Base-by-base conservation (phyloP, 257 asterid species). In the Prunella vulgaris region DNA sequence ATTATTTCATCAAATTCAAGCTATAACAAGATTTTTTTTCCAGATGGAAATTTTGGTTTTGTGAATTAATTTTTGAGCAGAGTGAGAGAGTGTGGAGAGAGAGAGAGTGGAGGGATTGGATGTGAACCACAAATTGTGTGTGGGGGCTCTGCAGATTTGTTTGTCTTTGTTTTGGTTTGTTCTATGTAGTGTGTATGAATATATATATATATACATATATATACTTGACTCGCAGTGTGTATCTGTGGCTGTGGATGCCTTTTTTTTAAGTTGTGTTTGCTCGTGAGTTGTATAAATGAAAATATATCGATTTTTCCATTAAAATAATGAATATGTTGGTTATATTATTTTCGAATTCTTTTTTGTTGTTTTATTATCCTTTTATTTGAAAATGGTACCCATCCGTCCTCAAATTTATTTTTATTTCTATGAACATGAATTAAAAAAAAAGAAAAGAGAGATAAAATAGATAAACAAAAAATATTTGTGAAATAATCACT, bases 71-170 rank as follows among this genome's bases (percentile, higher is more conserved):
- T 4, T 27, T 0, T 33, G 6, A 14, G 15, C n/a, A 18, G 6
- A 35, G 44, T 5, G 15, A 20, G 64, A 7, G 69, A 60, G 68
- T 30, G 75, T 18, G 61, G 68, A 30, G 76, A 71, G 68, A 30
- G 76, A 71, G 76, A 59, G 70, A 33, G 64, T 46, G 71, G 40
- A 42, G 54, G 57, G 10, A 14, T 24, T 37, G 30, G 60, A 63
- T 63, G 6, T 63, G 71, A 25, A 72, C 71, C 71, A 72, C 77
- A 64, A 72, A n/a, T 63, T 63, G 58, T 37, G 57, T 49, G 64
- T 15, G 65, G 52, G 49, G 49, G 65, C 49, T 24, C 33, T 72
- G 30, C 46, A 32, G 12, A 22, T 72, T 72, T 63, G 65, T 63
- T 70, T 51, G 57, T 10, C 21, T 49, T 46, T 71, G 63, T 60